These are phyloP conservation scores for Madurella fahalii DNA, from an alignment of 2,329 filamentous ascomycete species.

Conservation along the genomic window DNA sequence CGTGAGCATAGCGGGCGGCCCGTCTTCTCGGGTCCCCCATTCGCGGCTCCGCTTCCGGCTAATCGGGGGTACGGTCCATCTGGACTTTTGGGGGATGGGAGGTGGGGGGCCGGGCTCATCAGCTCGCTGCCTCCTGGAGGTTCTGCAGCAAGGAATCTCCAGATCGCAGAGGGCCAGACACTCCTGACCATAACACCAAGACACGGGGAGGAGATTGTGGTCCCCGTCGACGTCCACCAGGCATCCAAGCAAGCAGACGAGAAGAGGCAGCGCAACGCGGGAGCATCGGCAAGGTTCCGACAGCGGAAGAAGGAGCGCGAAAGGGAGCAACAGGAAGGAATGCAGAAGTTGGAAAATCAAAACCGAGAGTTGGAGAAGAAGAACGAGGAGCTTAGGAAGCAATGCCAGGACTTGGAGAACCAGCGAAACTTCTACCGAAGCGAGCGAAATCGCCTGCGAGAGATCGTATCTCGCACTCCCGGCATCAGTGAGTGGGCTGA, in stretches of 20 bases:
- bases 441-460: conserved; percentile 67
- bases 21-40: conserved; percentile 18
- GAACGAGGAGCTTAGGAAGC: conserved; percentile 53
- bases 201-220: conserved; percentile 45
- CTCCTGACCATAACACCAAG: conserved; percentile 33
- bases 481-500: conserved; percentile 51
- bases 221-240: conserved; percentile 75
- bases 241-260: conserved; percentile 80
- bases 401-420: conserved; percentile 50
- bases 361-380: conserved; percentile 58
- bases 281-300: conserved; percentile 78
- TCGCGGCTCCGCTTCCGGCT: conserved; percentile 8
- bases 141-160: conserved; percentile 19
- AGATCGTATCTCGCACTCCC: conserved; percentile 59
- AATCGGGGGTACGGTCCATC: conserved; percentile 6
- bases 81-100: conserved; percentile 13
- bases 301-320: conserved; percentile 80
- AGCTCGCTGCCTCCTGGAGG: conserved; percentile 12
- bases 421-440: conserved; percentile 70
- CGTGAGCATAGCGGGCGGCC: conserved; percentile 22
- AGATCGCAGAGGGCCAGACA: conserved; percentile 29
- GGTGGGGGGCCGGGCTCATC: conserved; percentile 18
- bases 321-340: conserved; percentile 63
- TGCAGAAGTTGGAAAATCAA: conserved; percentile 65
- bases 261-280: conserved; percentile 79